Conservation (phyloP, 176 grass and related monocot genomes). For the Chloris gayana region DNA sequence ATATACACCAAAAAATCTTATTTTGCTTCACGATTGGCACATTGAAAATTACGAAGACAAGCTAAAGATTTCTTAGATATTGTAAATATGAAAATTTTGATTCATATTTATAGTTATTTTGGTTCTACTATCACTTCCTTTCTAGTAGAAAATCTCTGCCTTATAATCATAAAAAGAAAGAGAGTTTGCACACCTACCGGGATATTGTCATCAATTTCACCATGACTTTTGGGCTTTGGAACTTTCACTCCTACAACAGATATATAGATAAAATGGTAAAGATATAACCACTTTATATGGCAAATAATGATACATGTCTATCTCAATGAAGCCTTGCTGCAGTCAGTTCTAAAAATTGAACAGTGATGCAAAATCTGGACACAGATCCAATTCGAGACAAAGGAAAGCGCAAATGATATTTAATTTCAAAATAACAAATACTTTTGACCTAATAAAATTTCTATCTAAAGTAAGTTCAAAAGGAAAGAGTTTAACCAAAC, state of each 20-base stretch:
- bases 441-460: not conserved
- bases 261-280: not conserved
- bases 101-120: not conserved
- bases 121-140: not conserved
- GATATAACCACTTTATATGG: constrained; percentile 5
- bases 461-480: not conserved
- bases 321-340: constrained; percentile 8
- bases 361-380: not conserved
- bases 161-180: constrained; percentile 21
- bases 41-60: not conserved
- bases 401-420: not conserved
- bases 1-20: not conserved
- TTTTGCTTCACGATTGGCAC: not conserved
- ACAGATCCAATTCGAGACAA: not conserved
- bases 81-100: not conserved
- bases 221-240: constrained; percentile 35
- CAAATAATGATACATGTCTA: not conserved
- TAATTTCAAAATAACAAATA: not conserved
- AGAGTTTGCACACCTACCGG: constrained; percentile 34
- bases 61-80: not conserved
- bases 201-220: constrained; percentile 40
- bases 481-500: not conserved
- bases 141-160: constrained; percentile 7
- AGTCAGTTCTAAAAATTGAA: not conserved
- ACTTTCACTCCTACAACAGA: constrained; percentile 56